Evolutionary conservation across 2,329 filamentous ascomycete species (phyloP).

Genomic region (Gyromitra esculenta): DNA sequence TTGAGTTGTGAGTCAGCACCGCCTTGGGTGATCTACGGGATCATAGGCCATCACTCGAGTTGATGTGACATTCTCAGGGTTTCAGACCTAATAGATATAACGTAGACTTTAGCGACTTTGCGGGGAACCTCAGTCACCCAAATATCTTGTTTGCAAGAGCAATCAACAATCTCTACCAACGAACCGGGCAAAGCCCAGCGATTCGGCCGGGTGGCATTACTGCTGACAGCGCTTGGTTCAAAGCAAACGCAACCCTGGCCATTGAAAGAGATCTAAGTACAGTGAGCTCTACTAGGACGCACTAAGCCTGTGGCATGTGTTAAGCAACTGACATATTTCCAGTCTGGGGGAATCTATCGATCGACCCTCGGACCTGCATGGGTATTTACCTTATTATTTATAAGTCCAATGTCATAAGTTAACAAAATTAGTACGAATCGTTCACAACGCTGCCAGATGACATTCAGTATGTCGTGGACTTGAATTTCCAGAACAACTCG

Average conservation of each 20-base stretch:
- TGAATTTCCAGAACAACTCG: constrained; percentile 41
- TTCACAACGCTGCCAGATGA: constrained; percentile 37
- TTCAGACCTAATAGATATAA: background rate
- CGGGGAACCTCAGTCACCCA: constrained; percentile 35
- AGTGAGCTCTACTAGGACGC: background rate
- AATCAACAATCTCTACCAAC: constrained; percentile 26
- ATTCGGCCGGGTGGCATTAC: constrained; percentile 42
- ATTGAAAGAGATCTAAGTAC: constrained; percentile 25
- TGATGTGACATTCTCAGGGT: background rate
- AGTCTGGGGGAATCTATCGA: constrained; percentile 36
- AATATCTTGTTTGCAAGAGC: constrained; percentile 31
- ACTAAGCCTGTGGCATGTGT: no score
- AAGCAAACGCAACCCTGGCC: constrained; percentile 7
- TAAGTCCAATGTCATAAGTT: background rate
- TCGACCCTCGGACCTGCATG: constrained; percentile 39
- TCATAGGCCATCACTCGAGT: constrained; percentile 31
- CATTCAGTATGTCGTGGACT: constrained; percentile 24
- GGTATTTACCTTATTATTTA: background rate
- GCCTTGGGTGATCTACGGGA: background rate
- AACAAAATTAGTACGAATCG: constrained; percentile 28
- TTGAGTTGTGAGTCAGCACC: constrained; percentile 16
- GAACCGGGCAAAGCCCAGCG: constrained; percentile 20
- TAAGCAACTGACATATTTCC: background rate
- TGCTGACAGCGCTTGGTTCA: constrained; percentile 40
- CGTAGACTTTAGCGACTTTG: constrained; percentile 39